These are phyloP conservation scores for Phytophthora vignae DNA, from an alignment of 352 stramenopile species.

Conservation along the genomic window DNA sequence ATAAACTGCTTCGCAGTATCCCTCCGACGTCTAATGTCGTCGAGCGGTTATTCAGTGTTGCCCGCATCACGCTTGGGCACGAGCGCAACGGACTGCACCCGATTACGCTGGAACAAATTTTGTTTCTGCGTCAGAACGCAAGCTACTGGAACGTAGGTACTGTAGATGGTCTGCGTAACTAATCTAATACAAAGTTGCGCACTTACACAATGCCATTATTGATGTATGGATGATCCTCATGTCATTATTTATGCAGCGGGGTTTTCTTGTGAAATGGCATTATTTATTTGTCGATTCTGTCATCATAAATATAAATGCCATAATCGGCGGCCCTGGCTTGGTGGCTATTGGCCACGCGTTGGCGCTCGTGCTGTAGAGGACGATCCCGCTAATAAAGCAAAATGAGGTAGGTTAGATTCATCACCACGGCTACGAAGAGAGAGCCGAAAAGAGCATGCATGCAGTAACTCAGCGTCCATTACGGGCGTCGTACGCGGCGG, in stretches of 20 bases:
- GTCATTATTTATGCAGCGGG: constrained; percentile 11
- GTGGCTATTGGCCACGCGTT: neutral
- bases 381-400: neutral
- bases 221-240: neutral
- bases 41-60: too few relatives aligned
- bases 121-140: too few relatives aligned
- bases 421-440: neutral
- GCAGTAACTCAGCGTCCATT: neutral
- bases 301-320: too few relatives aligned
- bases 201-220: constrained; percentile 9
- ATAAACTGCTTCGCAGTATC: too few relatives aligned
- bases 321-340: too few relatives aligned
- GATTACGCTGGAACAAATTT: too few relatives aligned
- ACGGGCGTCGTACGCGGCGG: neutral
- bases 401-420: neutral
- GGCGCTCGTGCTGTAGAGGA: neutral
- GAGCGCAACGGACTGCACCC: too few relatives aligned
- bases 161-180: too few relatives aligned
- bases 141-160: too few relatives aligned
- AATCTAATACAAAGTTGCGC: too few relatives aligned
- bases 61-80: too few relatives aligned
- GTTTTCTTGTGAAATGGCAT: neutral
- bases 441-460: neutral
- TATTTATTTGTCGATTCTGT: constrained; percentile 4
- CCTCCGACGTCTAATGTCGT: too few relatives aligned